Evolutionary conservation across 495 filamentous ascomycete genomes (phyloP).

Genomic region (Xylaria bambusicola): DNA sequence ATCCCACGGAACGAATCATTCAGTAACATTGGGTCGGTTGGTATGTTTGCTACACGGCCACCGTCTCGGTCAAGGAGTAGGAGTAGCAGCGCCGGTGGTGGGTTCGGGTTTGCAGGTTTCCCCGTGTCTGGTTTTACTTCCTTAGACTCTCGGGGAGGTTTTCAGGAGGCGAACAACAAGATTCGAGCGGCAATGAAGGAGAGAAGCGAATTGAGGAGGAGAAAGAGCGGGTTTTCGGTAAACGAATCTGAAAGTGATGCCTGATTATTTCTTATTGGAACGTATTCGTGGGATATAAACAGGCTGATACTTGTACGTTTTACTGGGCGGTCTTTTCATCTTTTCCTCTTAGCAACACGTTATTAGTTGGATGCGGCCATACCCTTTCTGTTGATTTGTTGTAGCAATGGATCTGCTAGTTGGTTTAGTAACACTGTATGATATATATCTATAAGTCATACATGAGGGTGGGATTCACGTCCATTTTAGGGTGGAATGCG

Average conservation of each 20-base stretch:
- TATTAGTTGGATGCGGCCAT: neutral
- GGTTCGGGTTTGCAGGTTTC: conserved; percentile 61
- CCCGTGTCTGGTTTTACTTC: conserved; percentile 72
- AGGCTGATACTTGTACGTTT: too few relatives aligned
- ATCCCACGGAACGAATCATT: conserved; percentile 92
- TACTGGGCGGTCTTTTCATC: neutral
- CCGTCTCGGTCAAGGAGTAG: conserved; percentile 68
- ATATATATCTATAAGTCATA: too few relatives aligned
- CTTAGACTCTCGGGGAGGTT: conserved; percentile 67
- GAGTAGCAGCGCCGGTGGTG: conserved; percentile 68
- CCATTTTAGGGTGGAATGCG: neutral
- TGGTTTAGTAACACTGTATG: neutral
- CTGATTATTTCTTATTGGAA: neutral
- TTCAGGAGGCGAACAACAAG: conserved; percentile 81
- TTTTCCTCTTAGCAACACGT: neutral
- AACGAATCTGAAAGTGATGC: conserved; percentile 30
- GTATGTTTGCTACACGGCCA: conserved; percentile 85
- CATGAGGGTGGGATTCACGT: conserved; percentile 5
- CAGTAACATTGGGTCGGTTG: conserved; percentile 79
- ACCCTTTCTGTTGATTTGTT: conserved; percentile 1
- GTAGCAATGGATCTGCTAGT: too few relatives aligned
- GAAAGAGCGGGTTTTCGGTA: conserved; percentile 55
- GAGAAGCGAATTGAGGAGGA: conserved; percentile 69
- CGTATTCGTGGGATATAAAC: too few relatives aligned
- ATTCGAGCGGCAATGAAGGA: conserved; percentile 89